Conservation (phyloP, 2,329 filamentous ascomycete species). For the Venturia oleaginea region DNA sequence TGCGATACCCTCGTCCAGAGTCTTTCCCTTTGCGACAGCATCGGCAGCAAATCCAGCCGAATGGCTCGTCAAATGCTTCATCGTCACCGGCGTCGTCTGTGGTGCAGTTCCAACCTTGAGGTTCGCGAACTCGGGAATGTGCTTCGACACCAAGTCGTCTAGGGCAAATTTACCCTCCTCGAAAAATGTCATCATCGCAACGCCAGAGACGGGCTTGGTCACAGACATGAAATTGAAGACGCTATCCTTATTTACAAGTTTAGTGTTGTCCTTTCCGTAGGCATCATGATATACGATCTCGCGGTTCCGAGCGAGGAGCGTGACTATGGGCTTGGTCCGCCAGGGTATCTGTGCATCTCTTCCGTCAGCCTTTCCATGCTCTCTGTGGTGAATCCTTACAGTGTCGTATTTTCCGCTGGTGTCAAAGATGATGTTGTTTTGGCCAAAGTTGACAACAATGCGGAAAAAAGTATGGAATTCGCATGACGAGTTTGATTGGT, state of each 20-base stretch:
- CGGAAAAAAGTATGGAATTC: no score
- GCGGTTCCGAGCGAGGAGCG: constrained; percentile 8
- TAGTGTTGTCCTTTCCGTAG: not conserved
- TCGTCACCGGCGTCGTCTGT: constrained; percentile 9
- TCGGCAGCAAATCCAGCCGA: constrained; percentile 6
- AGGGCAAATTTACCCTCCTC: constrained; percentile 9
- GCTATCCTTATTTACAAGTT: not conserved
- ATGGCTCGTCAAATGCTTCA: constrained; percentile 9
- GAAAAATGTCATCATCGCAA: constrained; percentile 11
- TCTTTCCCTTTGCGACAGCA: not conserved
- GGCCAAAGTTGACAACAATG: no score
- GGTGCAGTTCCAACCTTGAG: constrained; percentile 6
- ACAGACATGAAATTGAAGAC: constrained; percentile 11
- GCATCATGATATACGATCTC: constrained; percentile 10
- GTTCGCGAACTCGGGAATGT: constrained; percentile 11
- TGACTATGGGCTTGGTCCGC: constrained; percentile 5
- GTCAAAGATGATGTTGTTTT: not conserved
- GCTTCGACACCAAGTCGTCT: constrained; percentile 10
- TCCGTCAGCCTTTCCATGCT: not conserved
- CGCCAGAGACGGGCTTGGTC: constrained; percentile 6
- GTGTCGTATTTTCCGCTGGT: constrained; percentile 7
- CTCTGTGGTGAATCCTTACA: constrained; percentile 9
- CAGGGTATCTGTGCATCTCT: constrained; percentile 1
- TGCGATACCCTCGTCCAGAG: not conserved
- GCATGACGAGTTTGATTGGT: no score